Percentiles rank a stretch among this genome's conserved stretches.
Conservation (phyloP, 1,139 yeast species). For the Blastobotrys apis region DNA sequence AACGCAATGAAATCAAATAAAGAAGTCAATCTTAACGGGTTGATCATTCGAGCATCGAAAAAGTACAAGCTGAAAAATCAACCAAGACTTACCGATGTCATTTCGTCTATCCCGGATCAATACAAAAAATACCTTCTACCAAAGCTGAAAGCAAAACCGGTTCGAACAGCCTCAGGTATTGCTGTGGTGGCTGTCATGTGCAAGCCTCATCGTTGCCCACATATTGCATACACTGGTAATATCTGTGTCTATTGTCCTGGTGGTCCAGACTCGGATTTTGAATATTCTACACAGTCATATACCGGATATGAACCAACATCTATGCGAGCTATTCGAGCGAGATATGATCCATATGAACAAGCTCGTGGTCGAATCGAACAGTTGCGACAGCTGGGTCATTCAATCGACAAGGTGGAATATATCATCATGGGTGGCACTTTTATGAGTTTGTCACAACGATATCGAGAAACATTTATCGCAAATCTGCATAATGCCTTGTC, state of each 20-base stretch:
- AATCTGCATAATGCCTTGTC: conserved; percentile 92
- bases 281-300: conserved; percentile 94
- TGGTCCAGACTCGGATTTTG: conserved; percentile 98
- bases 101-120: conserved; percentile 93
- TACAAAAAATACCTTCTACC: conserved; percentile 88
- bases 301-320: conserved; percentile 99
- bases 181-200: conserved; percentile 99
- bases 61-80: conserved; percentile 88
- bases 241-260: conserved; percentile 99
- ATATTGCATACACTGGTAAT: conserved; percentile 97
- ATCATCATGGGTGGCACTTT: conserved; percentile 99
- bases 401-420: conserved; percentile 95
- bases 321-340: conserved; percentile 96
- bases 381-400: conserved; percentile 89
- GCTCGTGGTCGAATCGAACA: conserved; percentile 98
- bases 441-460: conserved; percentile 87
- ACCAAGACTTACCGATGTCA: conserved; percentile 92
- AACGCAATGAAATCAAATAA: conserved; percentile 67
- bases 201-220: conserved; percentile 98
- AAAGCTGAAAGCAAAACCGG: conserved; percentile 94
- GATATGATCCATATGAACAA: conserved; percentile 98
- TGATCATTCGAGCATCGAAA: conserved; percentile 79
- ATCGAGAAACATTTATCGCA: conserved; percentile 83
- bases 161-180: conserved; percentile 93
- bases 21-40: conserved; percentile 86